Conservation (phyloP, 345 rosid species). For the Toxicodendron radicans region DNA sequence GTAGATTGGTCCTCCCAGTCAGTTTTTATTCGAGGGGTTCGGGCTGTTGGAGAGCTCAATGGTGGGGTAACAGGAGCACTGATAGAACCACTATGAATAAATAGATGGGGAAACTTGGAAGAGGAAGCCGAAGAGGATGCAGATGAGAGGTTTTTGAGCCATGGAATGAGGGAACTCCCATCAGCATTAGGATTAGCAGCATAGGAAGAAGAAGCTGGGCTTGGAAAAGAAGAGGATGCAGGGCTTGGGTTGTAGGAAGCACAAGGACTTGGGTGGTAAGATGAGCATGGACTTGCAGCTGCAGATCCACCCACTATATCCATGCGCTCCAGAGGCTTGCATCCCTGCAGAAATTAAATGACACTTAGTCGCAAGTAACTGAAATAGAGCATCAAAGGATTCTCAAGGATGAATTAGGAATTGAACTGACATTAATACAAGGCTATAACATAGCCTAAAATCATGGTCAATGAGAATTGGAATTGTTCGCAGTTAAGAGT, state of each 20-base stretch:
- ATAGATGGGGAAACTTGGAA: slow-evolving; percentile 67
- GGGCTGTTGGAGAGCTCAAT: slow-evolving; percentile 88
- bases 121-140: slow-evolving; percentile 84
- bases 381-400: not conserved
- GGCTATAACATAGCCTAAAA: not conserved
- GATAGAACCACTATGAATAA: slow-evolving; percentile 78
- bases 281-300: slow-evolving; percentile 74
- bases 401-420: not conserved
- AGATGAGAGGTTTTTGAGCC: slow-evolving; percentile 93
- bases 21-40: slow-evolving; percentile 63
- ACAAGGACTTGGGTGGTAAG: slow-evolving; percentile 76
- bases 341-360: slow-evolving; percentile 53
- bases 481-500: not conserved
- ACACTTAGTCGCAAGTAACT: not conserved
- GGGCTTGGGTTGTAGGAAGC: slow-evolving; percentile 90
- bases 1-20: slow-evolving; percentile 69
- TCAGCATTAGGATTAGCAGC: slow-evolving; percentile 62
- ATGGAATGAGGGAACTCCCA: slow-evolving; percentile 78
- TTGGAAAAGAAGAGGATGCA: slow-evolving; percentile 80
- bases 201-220: slow-evolving; percentile 76
- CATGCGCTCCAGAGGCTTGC: slow-evolving; percentile 80
- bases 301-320: slow-evolving; percentile 75
- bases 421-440: not conserved
- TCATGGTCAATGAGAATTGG: not conserved
- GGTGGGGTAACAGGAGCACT: slow-evolving; percentile 99